phyloP scores from a whole-genome alignment of 2,329 filamentous ascomycete genomes.

The Penicillium sp. region DNA sequence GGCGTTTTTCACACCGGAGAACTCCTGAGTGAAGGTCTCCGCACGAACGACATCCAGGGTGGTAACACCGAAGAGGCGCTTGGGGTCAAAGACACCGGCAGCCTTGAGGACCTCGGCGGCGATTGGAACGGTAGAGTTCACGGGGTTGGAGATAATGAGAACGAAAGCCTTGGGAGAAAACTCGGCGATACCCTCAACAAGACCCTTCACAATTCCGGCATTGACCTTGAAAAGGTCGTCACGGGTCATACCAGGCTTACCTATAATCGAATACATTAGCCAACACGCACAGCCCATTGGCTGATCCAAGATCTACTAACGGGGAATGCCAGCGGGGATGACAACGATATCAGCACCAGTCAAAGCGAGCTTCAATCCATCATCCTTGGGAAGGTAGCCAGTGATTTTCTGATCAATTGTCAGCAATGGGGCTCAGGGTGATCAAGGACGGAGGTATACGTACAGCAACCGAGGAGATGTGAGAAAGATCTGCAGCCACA shows the following conservation, averaged over 20 bases:
- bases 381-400: conserved; percentile 82
- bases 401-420: conserved; percentile 65
- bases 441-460: conserved; percentile 39
- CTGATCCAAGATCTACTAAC: conserved; percentile 55
- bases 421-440: neutral
- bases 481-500: conserved; percentile 92
- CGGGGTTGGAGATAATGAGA: conserved; percentile 97
- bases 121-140: conserved; percentile 98
- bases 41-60: conserved; percentile 97
- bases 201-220: conserved; percentile 91
- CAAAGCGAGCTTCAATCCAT: conserved; percentile 82
- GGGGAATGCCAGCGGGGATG: conserved; percentile 96
- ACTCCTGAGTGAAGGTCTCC: conserved; percentile 90
- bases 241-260: conserved; percentile 99
- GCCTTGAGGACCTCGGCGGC: conserved; percentile 94
- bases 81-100: conserved; percentile 88
- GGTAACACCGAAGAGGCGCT: conserved; percentile 97
- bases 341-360: conserved; percentile 93
- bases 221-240: conserved; percentile 99
- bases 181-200: conserved; percentile 85
- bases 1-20: conserved; percentile 78
- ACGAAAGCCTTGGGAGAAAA: conserved; percentile 89
- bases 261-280: conserved; percentile 47
- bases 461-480: conserved; percentile 89
- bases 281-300: neutral